phyloP scores from a whole-genome alignment of 768 basidiomycete genomes.

The Tylopilus subfusipes region DNA sequence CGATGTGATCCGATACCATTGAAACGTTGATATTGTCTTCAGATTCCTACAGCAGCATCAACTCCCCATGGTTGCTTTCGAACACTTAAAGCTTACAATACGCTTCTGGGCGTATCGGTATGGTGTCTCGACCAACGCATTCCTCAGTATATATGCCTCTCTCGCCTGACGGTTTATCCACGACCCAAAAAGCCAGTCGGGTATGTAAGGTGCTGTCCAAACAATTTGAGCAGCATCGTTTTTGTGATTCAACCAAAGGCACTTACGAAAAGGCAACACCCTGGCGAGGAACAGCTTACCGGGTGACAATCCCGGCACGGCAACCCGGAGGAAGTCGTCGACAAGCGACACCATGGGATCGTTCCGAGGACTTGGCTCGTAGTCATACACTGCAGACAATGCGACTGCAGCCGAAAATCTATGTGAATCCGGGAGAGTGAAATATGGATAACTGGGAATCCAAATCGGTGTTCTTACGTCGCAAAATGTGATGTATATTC shows the following conservation, averaged over 20 bases:
- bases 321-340: neutral
- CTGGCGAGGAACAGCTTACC: neutral
- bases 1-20: neutral
- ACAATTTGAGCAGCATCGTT: neutral
- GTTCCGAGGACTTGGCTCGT: neutral
- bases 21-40: neutral
- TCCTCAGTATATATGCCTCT: neutral
- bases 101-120: neutral
- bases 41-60: neutral
- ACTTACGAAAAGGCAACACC: neutral
- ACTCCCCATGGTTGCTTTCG: neutral
- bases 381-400: neutral
- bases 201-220: neutral
- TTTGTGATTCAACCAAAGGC: neutral
- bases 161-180: neutral
- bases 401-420: neutral
- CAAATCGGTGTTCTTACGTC: neutral
- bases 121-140: neutral
- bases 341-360: neutral
- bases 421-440: too few relatives aligned
- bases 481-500: neutral
- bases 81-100: neutral
- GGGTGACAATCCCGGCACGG: neutral
- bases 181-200: neutral
- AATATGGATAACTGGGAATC: too few relatives aligned